These are phyloP conservation scores for Calonectria montana DNA, from an alignment of 2,329 filamentous ascomycete genomes.

Conservation along the genomic window DNA sequence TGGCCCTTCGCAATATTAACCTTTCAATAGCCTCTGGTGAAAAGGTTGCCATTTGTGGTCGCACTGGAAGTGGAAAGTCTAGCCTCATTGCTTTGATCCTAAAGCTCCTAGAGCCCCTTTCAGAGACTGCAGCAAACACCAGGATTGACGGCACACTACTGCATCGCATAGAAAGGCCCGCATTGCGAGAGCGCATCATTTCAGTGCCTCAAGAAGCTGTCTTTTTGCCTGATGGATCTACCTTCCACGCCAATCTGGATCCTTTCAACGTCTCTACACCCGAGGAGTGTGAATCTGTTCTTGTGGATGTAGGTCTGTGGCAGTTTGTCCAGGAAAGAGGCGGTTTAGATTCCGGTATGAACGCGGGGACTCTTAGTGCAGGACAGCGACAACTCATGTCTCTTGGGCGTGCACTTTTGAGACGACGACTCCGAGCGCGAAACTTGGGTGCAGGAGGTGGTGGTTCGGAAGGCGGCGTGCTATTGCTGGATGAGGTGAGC, in stretches of 20 bases:
- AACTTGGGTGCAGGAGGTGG: not conserved
- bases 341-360: conserved; percentile 48
- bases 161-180: conserved; percentile 49
- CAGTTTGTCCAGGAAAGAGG: conserved; percentile 41
- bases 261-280: conserved; percentile 44
- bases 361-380: conserved; percentile 58
- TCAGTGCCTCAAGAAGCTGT: conserved; percentile 63
- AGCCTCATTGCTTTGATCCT: conserved; percentile 53
- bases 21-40: conserved; percentile 32
- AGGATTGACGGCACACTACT: conserved; percentile 57
- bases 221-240: conserved; percentile 54
- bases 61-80: conserved; percentile 54
- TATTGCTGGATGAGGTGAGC: conserved; percentile 57
- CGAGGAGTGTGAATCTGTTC: conserved; percentile 43
- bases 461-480: conserved; percentile 29
- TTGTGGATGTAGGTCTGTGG: conserved; percentile 47
- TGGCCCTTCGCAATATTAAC: conserved; percentile 15
- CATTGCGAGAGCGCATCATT: conserved; percentile 59
- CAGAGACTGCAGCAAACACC: conserved; percentile 2
- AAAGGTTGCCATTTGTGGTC: conserved; percentile 38
- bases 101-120: conserved; percentile 51
- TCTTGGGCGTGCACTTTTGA: conserved; percentile 67
- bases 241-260: conserved; percentile 51
- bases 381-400: conserved; percentile 74
- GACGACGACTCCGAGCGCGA: conserved; percentile 34